Evolutionary conservation across 495 filamentous ascomycete species (phyloP).

Genomic region (Trichoderma asperelloides): DNA sequence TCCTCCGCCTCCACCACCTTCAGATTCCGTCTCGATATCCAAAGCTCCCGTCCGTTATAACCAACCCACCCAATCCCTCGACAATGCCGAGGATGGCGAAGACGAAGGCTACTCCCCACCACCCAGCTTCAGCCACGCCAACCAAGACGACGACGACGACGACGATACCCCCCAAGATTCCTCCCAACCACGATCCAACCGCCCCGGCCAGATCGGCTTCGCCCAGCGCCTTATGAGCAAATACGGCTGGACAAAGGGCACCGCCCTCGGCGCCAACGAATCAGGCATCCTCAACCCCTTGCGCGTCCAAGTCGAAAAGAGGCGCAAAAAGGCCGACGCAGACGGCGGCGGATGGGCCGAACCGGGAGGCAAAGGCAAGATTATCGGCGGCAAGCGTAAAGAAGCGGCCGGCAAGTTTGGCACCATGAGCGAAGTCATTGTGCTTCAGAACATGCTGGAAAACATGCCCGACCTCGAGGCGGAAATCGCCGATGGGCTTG

Average conservation of each 20-base stretch:
- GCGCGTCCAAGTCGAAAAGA: constrained; percentile 73
- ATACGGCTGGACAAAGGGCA: constrained; percentile 84
- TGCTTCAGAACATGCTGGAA: constrained; percentile 72
- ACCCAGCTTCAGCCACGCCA: constrained; percentile 13
- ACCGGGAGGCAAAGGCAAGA: constrained; percentile 63
- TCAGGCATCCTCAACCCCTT: constrained; percentile 78
- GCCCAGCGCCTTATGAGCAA: constrained; percentile 81
- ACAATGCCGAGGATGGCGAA: constrained; percentile 35
- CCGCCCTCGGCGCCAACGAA: constrained; percentile 71
- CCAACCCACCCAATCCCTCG: constrained; percentile 46
- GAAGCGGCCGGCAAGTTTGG: constrained; percentile 57
- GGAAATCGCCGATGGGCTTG: constrained; percentile 65
- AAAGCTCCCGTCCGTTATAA: constrained; percentile 78
- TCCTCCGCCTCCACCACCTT: constrained; percentile 31
- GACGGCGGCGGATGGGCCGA: constrained; percentile 71
- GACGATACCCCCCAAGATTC: constrained; percentile 11
- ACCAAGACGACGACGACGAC: constrained; percentile 1
- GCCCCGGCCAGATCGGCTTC: constrained; percentile 71
- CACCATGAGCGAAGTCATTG: constrained; percentile 66
- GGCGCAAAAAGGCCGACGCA: constrained; percentile 65
- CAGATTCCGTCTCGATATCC: constrained; percentile 53
- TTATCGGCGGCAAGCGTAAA: constrained; percentile 59
- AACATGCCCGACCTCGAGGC: constrained; percentile 55
- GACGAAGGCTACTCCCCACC: constrained; percentile 38
- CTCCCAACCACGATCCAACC: constrained; percentile 43